These are phyloP conservation scores for Vigna trinervia DNA, from an alignment of 306 rosid genomes.

Conservation along the genomic window DNA sequence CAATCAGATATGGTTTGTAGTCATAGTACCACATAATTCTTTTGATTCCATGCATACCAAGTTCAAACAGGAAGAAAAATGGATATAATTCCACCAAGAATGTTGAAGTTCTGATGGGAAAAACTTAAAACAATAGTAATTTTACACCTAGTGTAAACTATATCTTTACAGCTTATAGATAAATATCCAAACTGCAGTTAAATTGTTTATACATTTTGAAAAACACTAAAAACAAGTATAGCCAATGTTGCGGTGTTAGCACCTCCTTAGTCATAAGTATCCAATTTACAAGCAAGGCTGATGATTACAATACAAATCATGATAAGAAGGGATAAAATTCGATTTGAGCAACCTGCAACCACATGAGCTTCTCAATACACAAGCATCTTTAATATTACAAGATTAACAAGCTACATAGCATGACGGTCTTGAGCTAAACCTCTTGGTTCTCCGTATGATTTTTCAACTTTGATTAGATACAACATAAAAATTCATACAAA, in stretches of 20 bases:
- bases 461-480: too few species aligned
- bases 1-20: slow-evolving; percentile 11
- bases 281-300: not conserved
- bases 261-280: slow-evolving; percentile 1
- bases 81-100: slow-evolving; percentile 16
- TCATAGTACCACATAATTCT: slow-evolving; percentile 10
- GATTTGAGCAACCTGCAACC: slow-evolving; percentile 10
- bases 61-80: not conserved
- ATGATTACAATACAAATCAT: too few species aligned
- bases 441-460: too few species aligned
- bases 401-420: not conserved
- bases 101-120: not conserved
- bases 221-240: not conserved
- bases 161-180: not conserved
- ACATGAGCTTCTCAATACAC: not conserved
- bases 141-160: not conserved
- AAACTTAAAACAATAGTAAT: not conserved
- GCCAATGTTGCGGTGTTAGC: not conserved
- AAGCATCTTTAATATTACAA: not conserved
- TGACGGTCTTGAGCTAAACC: too few species aligned
- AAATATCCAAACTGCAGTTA: not conserved
- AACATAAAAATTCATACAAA: too few species aligned
- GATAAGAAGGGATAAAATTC: not conserved
- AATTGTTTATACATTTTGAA: not conserved
- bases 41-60: not conserved